These are phyloP conservation scores for Phytophthora meadii DNA, from an alignment of 352 stramenopile genomes.

Conservation along the genomic window DNA sequence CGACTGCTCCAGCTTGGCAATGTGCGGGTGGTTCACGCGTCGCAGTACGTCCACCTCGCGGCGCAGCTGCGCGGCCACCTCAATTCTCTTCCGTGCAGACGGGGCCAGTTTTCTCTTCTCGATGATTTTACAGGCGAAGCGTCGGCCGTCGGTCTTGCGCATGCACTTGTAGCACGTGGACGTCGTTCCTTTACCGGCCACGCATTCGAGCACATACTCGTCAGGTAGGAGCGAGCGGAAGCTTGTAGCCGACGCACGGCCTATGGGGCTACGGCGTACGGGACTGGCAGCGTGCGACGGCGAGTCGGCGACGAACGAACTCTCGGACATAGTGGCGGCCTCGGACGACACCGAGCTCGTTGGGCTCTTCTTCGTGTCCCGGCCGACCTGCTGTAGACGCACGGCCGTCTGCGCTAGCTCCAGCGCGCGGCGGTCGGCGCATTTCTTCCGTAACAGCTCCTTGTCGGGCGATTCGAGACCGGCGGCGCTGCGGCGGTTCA, in stretches of 20 bases:
- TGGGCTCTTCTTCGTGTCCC: constrained; percentile 15
- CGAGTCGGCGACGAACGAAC: constrained; percentile 55
- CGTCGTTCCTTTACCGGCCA: constrained; percentile 72
- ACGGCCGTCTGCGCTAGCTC: constrained; percentile 38
- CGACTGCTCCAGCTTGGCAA: constrained; percentile 68
- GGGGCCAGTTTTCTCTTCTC: constrained; percentile 68
- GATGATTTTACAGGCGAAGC: constrained; percentile 84
- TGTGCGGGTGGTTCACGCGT: constrained; percentile 69
- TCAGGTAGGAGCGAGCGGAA: constrained; percentile 52
- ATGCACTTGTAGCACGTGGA: constrained; percentile 75
- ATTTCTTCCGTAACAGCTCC: constrained; percentile 23
- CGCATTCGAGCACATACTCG: constrained; percentile 63
- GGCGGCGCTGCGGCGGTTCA: constrained; percentile 2
- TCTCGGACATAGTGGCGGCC: constrained; percentile 51
- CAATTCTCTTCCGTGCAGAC: constrained; percentile 53
- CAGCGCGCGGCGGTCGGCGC: constrained; percentile 11
- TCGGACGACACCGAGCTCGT: constrained; percentile 38
- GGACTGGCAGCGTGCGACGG: constrained; percentile 27
- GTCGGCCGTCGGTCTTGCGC: constrained; percentile 46
- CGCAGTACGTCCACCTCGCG: constrained; percentile 73
- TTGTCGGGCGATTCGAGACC: constrained; percentile 21
- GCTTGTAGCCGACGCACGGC: constrained; percentile 13
- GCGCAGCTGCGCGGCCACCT: constrained; percentile 66
- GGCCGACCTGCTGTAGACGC: constrained; percentile 36
- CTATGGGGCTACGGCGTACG: constrained; percentile 24